Percentiles rank a stretch among this genome's conserved stretches.
Evolutionary conservation across 2,329 filamentous ascomycete species (phyloP).

Genomic region (Fusarium tjaetaba): DNA sequence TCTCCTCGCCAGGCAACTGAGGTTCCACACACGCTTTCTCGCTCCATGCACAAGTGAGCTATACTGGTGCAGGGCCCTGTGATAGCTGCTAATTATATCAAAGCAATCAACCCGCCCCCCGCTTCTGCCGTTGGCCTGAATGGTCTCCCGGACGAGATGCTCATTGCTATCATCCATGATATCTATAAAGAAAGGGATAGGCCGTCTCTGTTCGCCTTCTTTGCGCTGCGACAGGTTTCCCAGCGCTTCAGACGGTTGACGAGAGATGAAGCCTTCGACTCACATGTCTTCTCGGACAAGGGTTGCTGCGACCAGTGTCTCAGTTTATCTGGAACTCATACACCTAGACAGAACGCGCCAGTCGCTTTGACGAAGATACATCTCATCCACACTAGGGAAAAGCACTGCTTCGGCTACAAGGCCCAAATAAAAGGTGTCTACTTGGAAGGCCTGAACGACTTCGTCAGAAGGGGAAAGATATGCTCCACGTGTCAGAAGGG

Average conservation of each 20-base stretch:
- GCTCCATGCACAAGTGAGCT: background rate
- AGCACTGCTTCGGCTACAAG: background rate
- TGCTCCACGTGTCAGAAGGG: background rate
- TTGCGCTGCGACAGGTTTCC: background rate
- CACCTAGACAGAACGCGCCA: background rate
- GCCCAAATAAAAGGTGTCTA: background rate
- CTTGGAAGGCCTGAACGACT: rapidly evolving
- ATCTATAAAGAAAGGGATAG: background rate
- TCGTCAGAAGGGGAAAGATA: background rate
- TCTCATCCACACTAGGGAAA: too few species aligned
- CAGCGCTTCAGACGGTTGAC: background rate
- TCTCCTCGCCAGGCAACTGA: background rate
- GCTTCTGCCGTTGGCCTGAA: background rate
- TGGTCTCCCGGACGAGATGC: background rate
- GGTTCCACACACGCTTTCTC: background rate
- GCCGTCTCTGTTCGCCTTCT: background rate
- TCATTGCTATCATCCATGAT: background rate
- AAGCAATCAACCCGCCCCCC: background rate
- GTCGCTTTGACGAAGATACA: too few species aligned
- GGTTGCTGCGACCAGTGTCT: background rate
- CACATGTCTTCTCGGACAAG: background rate
- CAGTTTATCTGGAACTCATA: rapidly evolving
- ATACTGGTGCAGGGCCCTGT: rapidly evolving
- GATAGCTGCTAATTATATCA: background rate
- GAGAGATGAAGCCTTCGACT: background rate